Base-by-base conservation (phyloP, 139 green algal genomes). In the Chlorella sp. region DNA sequence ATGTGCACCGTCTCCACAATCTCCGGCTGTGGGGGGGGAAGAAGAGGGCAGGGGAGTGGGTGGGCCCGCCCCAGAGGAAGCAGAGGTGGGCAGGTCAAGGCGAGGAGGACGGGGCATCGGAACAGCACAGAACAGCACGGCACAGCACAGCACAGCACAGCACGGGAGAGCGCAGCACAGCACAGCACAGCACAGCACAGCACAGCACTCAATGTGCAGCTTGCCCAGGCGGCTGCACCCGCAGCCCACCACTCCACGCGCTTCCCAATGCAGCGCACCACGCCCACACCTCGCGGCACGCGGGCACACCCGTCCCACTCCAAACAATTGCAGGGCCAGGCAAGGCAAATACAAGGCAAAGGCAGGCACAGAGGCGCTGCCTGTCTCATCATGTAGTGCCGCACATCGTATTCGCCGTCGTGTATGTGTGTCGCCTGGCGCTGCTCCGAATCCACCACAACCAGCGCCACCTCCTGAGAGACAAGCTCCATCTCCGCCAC, bases 1-100 rank as follows among this genome's bases (percentile, higher is more conserved):
- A 81, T 53, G 84, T 88, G 84, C 66, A 88, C 32, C 3, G 84
- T 4, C 68, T 88, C 84, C 37, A 81, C 24, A 66, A 88, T 68
- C n/a, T 88, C 84, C 14, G 84, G 84, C 84, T 88, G 84, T 68
- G 48, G 2, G 2, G 7, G 18, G 64, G 24, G 3, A 21, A 18
- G 36, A 26, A 5, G 61, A 26, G 3, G 16, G 83, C 22, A 19
- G 79, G 79, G 2, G 37, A 5, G 77, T 24, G 21, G 64, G 64
- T 73, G 64, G 22, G 21, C 22, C 7, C 15, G 24, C 64, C 11
- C 15, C 11, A 57, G 15, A 57, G 36, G 34, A 14, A 24, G 5
- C 32, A 5, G 36, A 19, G 34, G 34, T 24, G 11, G 15, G 77
- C 12, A 60, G 77, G 36, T 12, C 36, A 83, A n/a, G 15, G 24